These are phyloP conservation scores for Solanum dulcamara DNA, from an alignment of 257 asterid species.

Conservation along the genomic window DNA sequence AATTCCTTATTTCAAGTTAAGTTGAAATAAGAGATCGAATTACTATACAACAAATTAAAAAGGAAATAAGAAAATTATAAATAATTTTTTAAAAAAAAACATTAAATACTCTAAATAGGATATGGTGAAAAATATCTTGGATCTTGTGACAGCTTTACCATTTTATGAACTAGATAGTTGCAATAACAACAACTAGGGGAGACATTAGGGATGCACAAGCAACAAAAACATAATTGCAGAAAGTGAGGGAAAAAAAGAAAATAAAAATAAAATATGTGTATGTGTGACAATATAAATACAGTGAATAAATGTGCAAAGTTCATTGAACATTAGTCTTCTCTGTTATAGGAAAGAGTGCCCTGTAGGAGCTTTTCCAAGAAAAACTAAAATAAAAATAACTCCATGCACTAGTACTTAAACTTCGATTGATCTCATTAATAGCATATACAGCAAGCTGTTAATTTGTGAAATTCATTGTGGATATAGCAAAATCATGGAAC, in stretches of 20 bases:
- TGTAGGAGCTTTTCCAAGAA: constrained; percentile 2
- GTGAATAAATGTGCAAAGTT: not conserved
- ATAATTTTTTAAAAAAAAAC: not conserved
- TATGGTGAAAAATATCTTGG: not conserved
- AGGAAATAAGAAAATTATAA: not conserved
- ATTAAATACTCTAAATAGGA: not conserved
- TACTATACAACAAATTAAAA: not conserved
- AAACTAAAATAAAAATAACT: not conserved
- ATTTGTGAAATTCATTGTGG: not conserved
- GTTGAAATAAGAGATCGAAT: not conserved
- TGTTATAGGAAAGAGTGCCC: not conserved
- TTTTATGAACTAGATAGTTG: not conserved
- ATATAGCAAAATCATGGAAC: constrained; percentile 9
- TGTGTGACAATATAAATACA: not conserved
- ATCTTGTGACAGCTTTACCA: constrained; percentile 7
- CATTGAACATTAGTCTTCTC: constrained; percentile 7
- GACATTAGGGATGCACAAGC: not conserved
- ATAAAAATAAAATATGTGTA: not conserved
- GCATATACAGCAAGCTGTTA: not conserved
- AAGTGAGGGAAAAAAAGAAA: not conserved
- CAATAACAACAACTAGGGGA: not conserved
- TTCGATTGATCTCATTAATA: not conserved
- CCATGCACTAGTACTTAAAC: not conserved
- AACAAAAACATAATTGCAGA: not conserved
- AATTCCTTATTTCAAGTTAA: not conserved